Evolutionary conservation across 805 yeast genomes (phyloP).

Genomic region (Metschnikowia koreensis): DNA sequence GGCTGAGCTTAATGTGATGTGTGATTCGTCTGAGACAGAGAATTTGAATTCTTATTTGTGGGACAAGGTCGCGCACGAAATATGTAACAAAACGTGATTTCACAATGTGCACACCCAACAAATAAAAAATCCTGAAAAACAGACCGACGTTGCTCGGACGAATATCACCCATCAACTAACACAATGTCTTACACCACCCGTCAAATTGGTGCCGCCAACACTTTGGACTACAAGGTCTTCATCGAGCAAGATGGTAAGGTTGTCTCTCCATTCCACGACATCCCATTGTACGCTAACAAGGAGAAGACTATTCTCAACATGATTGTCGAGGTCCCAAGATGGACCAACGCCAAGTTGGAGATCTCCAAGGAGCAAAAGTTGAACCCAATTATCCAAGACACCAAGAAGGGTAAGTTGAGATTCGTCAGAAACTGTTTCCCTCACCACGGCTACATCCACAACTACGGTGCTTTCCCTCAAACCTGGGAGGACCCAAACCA

Average conservation of each 20-base stretch:
- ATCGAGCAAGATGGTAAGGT: slow-evolving; percentile 92
- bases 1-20: slow-evolving; percentile 55
- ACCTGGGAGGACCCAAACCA: slow-evolving; percentile 96
- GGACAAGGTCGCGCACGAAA: slow-evolving; percentile 12
- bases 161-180: neutral
- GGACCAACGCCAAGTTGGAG: slow-evolving; percentile 84
- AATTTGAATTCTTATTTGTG: slow-evolving; percentile 13
- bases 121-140: slow-evolving; percentile 13
- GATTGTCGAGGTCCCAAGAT: slow-evolving; percentile 52
- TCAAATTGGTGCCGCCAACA: slow-evolving; percentile 93
- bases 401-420: slow-evolving; percentile 70
- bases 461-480: slow-evolving; percentile 87
- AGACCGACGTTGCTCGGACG: slow-evolving; percentile 2
- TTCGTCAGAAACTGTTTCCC: slow-evolving; percentile 81
- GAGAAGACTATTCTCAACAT: slow-evolving; percentile 44
- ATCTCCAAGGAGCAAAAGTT: slow-evolving; percentile 54
- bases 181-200: slow-evolving; percentile 80
- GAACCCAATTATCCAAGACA: slow-evolving; percentile 81
- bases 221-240: slow-evolving; percentile 88
- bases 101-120: slow-evolving; percentile 14
- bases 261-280: slow-evolving; percentile 87
- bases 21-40: slow-evolving; percentile 8
- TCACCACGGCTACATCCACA: slow-evolving; percentile 79
- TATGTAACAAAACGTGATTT: slow-evolving; percentile 18
- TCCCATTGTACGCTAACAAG: slow-evolving; percentile 82